Base-by-base conservation (phyloP, 768 basidiomycete species). In the Lactifluus subvellereus region DNA sequence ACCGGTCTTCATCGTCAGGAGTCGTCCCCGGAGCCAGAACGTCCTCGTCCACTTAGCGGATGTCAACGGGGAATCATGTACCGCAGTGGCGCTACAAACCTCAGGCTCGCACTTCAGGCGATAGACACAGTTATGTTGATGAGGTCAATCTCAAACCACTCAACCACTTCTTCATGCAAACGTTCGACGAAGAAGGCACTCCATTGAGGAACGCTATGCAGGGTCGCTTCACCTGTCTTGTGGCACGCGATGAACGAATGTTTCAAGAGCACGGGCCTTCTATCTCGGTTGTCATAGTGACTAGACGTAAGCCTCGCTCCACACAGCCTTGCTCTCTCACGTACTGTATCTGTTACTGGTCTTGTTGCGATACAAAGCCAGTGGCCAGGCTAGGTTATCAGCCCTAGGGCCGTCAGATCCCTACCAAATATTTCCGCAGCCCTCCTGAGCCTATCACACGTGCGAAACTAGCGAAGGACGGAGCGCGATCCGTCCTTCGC, bases 381-480 rank as follows among this genome's bases (percentile, higher is more conserved):
- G 89, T 91, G 89, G 89, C 88, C 88, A 6, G 89, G 89, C 88
- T 88, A 6, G 88, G 89, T 1, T 91, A 91, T 66, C 76, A 82
- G 35, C 80, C 83, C 52, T 91, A 87, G 88, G 87, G 84, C 60
- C 80, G 87, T 59, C 89, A 91, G 70, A 91, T 91, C 64, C 88
- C 88, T 13, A 91, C 88, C 1, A 84, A 84, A 71, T 88, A 91
- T 72, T 91, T 89, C 71, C 80, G 82, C 45, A 89, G 82, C 65
- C 87, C 88, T 0, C 88, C 87, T 43, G 81, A 85, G 5, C 88
- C 85, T 5, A 88, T 91, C 68, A 91, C 89, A 1, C 79, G 81
- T 53, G 80, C 82, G 27, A 91, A 90, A 70, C 78, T 91, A 14
- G 88, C 87, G 0, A 89, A 88, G 71, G 89, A 89, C 59, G 81